Evolutionary conservation across 1,284 basidiomycete species (phyloP), one percentile per base, ranked within the genome.

Genomic region (Inonotus hispidus): DNA sequence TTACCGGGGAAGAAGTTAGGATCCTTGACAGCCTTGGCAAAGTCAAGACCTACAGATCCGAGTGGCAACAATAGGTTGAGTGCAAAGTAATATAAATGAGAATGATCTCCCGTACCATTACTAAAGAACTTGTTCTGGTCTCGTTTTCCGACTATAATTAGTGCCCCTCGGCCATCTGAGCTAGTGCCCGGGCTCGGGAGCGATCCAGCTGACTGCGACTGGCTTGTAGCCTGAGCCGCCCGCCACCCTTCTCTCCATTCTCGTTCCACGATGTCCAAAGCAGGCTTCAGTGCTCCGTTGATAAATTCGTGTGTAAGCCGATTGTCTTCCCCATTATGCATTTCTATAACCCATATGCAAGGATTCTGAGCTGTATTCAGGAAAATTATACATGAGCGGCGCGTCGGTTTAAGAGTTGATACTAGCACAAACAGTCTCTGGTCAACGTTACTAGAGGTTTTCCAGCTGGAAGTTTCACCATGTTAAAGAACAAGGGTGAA

Each of bases 51-150:
- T 87, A 69, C 64, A 43, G 59, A 59, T 61, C 25, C 35, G 13
- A 19, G 29, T 5, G 25, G 21, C 16, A 50, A 35, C n/a, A 16
- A 35, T n/a, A 19, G 35, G 29, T n/a, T 16, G 32, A 16, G 2
- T 25, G 7, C 5, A n/a, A n/a, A 4, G 21, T 2, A 32, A 21
- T 50, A 45, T 60, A 59, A 10, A 21, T 43, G 23, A 47, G 46
- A 8, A 32, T 32, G 32, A 21, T 23, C 19, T 64, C 68, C 37
- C 73, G 43, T 54, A 84, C 92, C 93, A 70, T 94, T 95, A 72
- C 87, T 90, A 74, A 94, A 95, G 80, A 94, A 95, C 74, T 93
- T 94, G 69, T 92, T 83, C 69, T 90, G 86, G 60, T 80, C 79
- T 62, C 79, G 79, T 57, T 82, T 83, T 6, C 90, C 90, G 2